phyloP scores from a whole-genome alignment of 2,329 filamentous ascomycete species.

The Monilinia polystroma region DNA sequence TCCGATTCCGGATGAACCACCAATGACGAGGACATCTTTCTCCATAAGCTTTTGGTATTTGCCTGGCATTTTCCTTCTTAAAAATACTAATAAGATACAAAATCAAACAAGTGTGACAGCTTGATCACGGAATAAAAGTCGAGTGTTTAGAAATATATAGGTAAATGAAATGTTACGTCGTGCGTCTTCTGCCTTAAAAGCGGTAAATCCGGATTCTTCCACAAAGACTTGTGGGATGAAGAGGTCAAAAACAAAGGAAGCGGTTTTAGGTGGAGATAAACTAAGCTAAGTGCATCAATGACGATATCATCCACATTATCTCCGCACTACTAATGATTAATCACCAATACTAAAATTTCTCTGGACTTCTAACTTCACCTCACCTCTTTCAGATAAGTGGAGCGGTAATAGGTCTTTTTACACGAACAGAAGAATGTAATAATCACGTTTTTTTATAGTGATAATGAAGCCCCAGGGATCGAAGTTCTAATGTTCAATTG shows the following conservation, averaged over 20 bases:
- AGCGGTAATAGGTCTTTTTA: background rate
- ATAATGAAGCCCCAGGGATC: background rate
- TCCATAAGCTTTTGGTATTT: conserved; percentile 37
- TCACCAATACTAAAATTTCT: background rate
- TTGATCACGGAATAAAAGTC: background rate
- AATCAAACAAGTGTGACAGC: background rate
- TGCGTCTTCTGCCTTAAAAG: background rate
- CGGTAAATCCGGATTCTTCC: background rate
- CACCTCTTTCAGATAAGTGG: background rate
- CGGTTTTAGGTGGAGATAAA: background rate
- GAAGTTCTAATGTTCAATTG: background rate
- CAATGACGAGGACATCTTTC: conserved; percentile 36
- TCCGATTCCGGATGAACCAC: conserved; percentile 36
- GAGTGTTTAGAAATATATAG: background rate
- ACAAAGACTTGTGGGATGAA: background rate
- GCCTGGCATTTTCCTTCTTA: conserved; percentile 21
- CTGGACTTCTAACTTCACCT: background rate
- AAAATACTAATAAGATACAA: background rate
- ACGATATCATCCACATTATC: background rate
- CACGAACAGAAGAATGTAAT: background rate
- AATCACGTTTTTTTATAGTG: background rate
- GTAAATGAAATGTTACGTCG: background rate
- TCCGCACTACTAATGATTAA: background rate
- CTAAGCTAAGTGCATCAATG: background rate
- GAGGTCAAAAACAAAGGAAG: background rate